Conservation (phyloP, 352 stramenopile species). For the Phytophthora lateralis region DNA sequence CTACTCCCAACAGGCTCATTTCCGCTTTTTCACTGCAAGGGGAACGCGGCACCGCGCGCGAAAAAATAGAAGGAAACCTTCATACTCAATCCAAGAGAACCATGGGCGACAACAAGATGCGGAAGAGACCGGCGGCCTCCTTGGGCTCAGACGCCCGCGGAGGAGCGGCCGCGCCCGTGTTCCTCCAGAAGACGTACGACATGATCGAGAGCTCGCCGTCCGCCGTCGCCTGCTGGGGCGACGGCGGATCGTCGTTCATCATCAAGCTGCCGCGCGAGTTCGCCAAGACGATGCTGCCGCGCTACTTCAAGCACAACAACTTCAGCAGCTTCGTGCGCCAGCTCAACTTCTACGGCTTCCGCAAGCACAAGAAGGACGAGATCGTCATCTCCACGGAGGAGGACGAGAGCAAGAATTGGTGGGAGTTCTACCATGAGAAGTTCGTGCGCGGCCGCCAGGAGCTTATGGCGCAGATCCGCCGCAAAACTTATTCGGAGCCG, state of each 20-base stretch:
- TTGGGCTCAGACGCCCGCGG: slow-evolving; percentile 8
- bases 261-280: slow-evolving; percentile 94
- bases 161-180: slow-evolving; percentile 61
- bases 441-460: slow-evolving; percentile 87
- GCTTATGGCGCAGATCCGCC: slow-evolving; percentile 87
- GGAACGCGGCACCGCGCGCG: slow-evolving; percentile 1
- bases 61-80: slow-evolving; percentile 34
- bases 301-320: slow-evolving; percentile 96
- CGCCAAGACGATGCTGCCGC: slow-evolving; percentile 88
- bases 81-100: slow-evolving; percentile 24
- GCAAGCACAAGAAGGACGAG: slow-evolving; percentile 93
- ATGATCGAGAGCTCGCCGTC: slow-evolving; percentile 91
- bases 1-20: slow-evolving; percentile 32
- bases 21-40: slow-evolving; percentile 28
- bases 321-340: slow-evolving; percentile 94
- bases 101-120: slow-evolving; percentile 45
- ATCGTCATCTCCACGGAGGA: slow-evolving; percentile 79
- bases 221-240: slow-evolving; percentile 80
- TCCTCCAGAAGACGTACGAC: slow-evolving; percentile 94
- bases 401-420: slow-evolving; percentile 88
- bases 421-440: slow-evolving; percentile 93
- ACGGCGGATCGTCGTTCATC: slow-evolving; percentile 87
- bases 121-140: slow-evolving; percentile 31
- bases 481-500: slow-evolving; percentile 89
- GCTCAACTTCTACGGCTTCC: slow-evolving; percentile 95